Percentiles rank a stretch among this genome's conserved stretches.
These are phyloP conservation scores for Kitagawia praeruptora DNA, from an alignment of 129 eudicot species.

Conservation along the genomic window DNA sequence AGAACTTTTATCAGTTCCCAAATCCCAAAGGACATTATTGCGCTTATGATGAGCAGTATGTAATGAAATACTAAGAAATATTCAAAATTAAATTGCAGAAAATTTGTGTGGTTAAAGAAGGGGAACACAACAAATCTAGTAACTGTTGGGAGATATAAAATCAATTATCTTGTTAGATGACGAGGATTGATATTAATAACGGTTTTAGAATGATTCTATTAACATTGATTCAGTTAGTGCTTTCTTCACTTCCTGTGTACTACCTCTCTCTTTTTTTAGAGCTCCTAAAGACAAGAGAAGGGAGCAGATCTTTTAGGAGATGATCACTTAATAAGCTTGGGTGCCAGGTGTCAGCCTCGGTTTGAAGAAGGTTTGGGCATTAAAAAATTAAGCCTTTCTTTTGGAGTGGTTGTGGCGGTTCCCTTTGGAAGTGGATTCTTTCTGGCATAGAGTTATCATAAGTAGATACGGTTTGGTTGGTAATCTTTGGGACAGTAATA, in stretches of 20 bases:
- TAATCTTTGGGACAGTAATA: not conserved
- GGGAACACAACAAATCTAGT: not conserved
- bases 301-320: not conserved
- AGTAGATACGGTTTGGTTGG: not conserved
- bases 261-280: not conserved
- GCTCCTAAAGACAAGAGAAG: not conserved
- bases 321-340: not conserved
- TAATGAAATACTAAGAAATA: not conserved
- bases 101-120: not conserved
- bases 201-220: not conserved
- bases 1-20: not conserved
- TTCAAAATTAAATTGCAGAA: not conserved
- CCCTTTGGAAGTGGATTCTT: not conserved
- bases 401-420: no score
- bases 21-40: not conserved
- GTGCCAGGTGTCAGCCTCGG: not conserved
- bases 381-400: not conserved
- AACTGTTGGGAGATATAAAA: not conserved
- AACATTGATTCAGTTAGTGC: not conserved
- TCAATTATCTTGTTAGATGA: not conserved
- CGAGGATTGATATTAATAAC: not conserved
- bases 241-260: not conserved
- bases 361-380: not conserved
- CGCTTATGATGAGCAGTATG: not conserved
- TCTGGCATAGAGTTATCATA: not conserved